Base-by-base conservation (phyloP, 2,329 filamentous ascomycete species). In the Cladosporium sphaerospermum region DNA sequence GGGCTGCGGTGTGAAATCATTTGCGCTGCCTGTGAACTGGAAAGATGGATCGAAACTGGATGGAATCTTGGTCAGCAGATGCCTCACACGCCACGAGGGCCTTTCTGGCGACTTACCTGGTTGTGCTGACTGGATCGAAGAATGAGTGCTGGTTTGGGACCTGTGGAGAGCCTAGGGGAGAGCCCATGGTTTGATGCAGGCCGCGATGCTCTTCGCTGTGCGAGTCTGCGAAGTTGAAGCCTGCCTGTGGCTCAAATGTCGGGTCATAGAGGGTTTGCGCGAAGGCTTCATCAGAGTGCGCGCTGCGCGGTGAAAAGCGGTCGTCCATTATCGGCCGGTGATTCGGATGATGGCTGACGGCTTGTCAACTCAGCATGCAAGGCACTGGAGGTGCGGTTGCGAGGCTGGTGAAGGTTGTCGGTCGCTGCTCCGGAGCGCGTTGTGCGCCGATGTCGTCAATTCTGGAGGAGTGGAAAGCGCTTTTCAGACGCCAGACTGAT, bases 161-260 rank as follows among this genome's bases (percentile, higher is more conserved):
- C 13, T 53, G 39, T 8, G 18, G 33, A 2, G 37, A 45, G 13
- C 36, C 45, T 43, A 40, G 44, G n/a, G 40, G 49, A 9, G 50
- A 60, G 47, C 33, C 52, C 53, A 40, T 58, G 9, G 60, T 56
- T 40, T 57, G 54, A 23, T 60, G 57, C 60, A 63, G 54, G 55
- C 56, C 57, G 36, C 48, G 55, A 14, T 58, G 49, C n/a, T 61
- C 52, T 3, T 60, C 57, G 40, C 58, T 53, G 34, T 51, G 46
- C 37, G 47, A 40, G 34, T 34, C 62, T 16, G 58, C 62, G 45
- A 64, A 64, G 45, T 58, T 56, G 57, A 57, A 64, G 46, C 44
- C 52, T 13, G 59, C 40, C 13, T 59, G 55, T 18, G 62, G 62
- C 43, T 63, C 60, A 52, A 64, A 64, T 10, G 60, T 62, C 13